Evolutionary conservation across 1,284 basidiomycete species (phyloP), one percentile per base, ranked within the genome.

Genomic region (Cryptococcus deneoformans): DNA sequence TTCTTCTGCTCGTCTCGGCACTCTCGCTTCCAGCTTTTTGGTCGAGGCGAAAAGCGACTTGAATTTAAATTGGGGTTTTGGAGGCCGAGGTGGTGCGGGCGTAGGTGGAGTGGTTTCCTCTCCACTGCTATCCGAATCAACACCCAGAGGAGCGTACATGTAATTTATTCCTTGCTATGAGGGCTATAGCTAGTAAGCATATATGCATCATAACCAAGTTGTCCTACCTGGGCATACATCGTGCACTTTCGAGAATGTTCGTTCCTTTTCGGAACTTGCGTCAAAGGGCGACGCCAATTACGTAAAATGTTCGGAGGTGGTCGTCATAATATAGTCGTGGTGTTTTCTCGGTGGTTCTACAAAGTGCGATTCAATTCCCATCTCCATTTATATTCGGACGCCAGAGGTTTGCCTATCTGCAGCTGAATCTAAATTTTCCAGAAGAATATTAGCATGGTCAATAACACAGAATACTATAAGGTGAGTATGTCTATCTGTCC

Each of bases 391-490:
- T 29, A 29, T 29, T 29, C 5, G 29, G 29, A 29, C 29, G 5
- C 29, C 29, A 29, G 29, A 29, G 29, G 29, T 29, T 29, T 29
- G 29, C 29, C 5, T 29, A 29, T 29, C 5, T 29, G 3, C 29
- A 29, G 29, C 29, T 29, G 29, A 29, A 29, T 29, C 29, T 29
- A 4, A 29, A 29, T 29, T 29, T 29, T 2, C 29, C 5, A 29
- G 5, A 29, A 29, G 29, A 29, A 29, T 29, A 29, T 55, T 54
- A 64, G 12, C 50, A 76, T 76, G 74, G 67, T 68, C 8, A 75
- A 75, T 61, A 73, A 76, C 57, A 73, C 70, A 11, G 72, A 70
- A 53, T 76, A 71, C 62, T 76, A 76, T 64, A 73, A 73, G 62
- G 70, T 71, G 42, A 55, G 71, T 29, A 29, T 29, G 29, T 29